A percentile compares a stretch with the other conserved stretches of the same genome.
phyloP scores from a whole-genome alignment of 1,284 basidiomycete species.

The Apiotrichum gamsii region DNA sequence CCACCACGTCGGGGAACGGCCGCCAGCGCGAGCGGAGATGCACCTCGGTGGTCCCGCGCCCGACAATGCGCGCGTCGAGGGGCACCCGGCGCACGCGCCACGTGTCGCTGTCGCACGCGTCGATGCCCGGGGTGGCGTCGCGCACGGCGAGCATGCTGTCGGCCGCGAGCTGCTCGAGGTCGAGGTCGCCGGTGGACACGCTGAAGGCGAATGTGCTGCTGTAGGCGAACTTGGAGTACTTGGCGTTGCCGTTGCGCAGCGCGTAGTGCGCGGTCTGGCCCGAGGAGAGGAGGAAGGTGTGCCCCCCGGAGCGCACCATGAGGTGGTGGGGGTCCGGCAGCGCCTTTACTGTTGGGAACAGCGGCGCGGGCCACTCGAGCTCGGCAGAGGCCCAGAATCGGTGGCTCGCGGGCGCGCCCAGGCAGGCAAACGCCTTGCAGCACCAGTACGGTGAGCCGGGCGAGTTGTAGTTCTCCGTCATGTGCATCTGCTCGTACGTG shows the following conservation, averaged over 20 bases:
- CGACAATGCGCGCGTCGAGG: slow-evolving; percentile 58
- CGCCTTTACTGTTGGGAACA: slow-evolving; percentile 48
- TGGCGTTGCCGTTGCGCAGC: slow-evolving; percentile 67
- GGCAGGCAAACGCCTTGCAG: slow-evolving; percentile 66
- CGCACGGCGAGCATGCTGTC: slow-evolving; percentile 65
- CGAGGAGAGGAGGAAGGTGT: slow-evolving; percentile 65
- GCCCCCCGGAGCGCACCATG: slow-evolving; percentile 52
- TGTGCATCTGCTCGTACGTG: slow-evolving; percentile 64
- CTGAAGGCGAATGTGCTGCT: slow-evolving; percentile 68
- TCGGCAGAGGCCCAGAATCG: slow-evolving; percentile 65
- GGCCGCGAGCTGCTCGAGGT: slow-evolving; percentile 63
- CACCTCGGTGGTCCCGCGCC: slow-evolving; percentile 40
- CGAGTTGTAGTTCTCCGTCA: slow-evolving; percentile 71
- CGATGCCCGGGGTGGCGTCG: slow-evolving; percentile 51
- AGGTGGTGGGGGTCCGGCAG: slow-evolving; percentile 64
- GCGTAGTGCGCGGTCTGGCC: slow-evolving; percentile 72
- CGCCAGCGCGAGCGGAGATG: slow-evolving; percentile 65
- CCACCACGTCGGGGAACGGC: slow-evolving; percentile 63
- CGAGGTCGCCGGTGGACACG: slow-evolving; percentile 61
- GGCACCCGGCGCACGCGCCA: slow-evolving; percentile 65
- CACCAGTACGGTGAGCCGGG: slow-evolving; percentile 72
- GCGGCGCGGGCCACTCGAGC: slow-evolving; percentile 55
- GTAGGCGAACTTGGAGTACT: slow-evolving; percentile 71
- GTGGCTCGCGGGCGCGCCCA: slow-evolving; percentile 59
- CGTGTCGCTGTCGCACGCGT: slow-evolving; percentile 53